Percentiles rank a stretch among this genome's conserved stretches.
These are phyloP conservation scores for Sclerotinia minor DNA, from an alignment of 2,329 filamentous ascomycete species.

Conservation along the genomic window DNA sequence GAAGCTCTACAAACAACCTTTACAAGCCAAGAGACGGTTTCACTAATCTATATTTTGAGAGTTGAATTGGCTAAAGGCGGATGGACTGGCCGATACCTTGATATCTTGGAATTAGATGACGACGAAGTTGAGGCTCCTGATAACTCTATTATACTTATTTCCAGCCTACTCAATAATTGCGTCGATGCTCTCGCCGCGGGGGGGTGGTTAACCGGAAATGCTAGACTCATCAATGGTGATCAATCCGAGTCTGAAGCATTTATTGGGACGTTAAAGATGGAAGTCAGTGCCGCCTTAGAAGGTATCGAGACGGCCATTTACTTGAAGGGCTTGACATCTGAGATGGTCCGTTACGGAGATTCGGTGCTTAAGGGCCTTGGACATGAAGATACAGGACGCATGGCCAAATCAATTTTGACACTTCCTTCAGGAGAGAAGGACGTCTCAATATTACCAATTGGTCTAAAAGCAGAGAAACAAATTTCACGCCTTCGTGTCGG, in stretches of 20 bases:
- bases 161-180: constrained; percentile 69
- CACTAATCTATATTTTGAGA: constrained; percentile 70
- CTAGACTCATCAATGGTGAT: constrained; percentile 50
- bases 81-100: constrained; percentile 73
- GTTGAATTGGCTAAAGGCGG: constrained; percentile 72
- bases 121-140: constrained; percentile 58
- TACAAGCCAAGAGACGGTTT: constrained; percentile 66
- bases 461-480: constrained; percentile 60
- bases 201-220: constrained; percentile 69
- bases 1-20: constrained; percentile 63
- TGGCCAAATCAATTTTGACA: constrained; percentile 47
- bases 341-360: constrained; percentile 63
- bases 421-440: constrained; percentile 50
- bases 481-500: constrained; percentile 60
- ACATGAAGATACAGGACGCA: constrained; percentile 39
- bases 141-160: constrained; percentile 68
- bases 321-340: constrained; percentile 63
- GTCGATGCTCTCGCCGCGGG: constrained; percentile 73
- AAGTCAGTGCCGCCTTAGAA: constrained; percentile 70
- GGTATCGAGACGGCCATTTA: constrained; percentile 68
- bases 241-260: constrained; percentile 60
- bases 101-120: constrained; percentile 49
- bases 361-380: constrained; percentile 32
- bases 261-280: constrained; percentile 63
- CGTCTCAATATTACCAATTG: constrained; percentile 63